phyloP scores from a whole-genome alignment of 768 basidiomycete species.

The Cystofilobasidium bisporidii region DNA sequence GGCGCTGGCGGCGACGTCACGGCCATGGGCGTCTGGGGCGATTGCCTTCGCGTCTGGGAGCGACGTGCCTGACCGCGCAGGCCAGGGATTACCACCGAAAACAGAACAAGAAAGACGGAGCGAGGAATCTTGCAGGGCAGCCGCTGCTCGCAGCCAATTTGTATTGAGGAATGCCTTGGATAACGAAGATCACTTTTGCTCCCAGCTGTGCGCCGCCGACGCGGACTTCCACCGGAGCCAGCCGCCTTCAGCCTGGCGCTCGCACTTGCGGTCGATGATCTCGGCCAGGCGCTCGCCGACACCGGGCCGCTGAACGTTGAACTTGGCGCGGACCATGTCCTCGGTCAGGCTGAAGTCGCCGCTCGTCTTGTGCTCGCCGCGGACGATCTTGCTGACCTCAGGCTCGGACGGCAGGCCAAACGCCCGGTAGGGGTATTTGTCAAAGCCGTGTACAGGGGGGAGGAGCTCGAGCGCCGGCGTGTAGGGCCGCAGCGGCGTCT shows the following conservation, averaged over 20 bases:
- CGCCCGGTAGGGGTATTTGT: conserved; percentile 41
- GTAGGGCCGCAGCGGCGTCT: conserved; percentile 1
- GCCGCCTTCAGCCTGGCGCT: neutral
- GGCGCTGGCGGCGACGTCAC: conserved; percentile 98
- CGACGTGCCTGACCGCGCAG: neutral
- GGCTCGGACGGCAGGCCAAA: conserved; percentile 62
- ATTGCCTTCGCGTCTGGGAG: conserved; percentile 24
- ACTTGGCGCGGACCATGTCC: conserved; percentile 52
- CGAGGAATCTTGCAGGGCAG: too few species aligned
- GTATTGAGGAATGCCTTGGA: too few species aligned
- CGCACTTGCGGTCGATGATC: conserved; percentile 3
- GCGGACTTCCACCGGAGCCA: conserved; percentile 8
- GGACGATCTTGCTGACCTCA: conserved; percentile 59
- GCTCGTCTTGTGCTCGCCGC: conserved; percentile 54
- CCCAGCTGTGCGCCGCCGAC: neutral
- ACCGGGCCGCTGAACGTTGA: conserved; percentile 39
- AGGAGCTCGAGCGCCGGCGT: conserved; percentile 29
- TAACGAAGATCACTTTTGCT: too few species aligned
- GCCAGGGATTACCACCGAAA: too few species aligned
- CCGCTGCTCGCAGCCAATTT: too few species aligned
- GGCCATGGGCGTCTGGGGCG: conserved; percentile 80
- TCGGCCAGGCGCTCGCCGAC: neutral
- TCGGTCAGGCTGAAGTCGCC: conserved; percentile 54
- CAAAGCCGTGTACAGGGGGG: conserved; percentile 26
- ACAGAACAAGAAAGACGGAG: too few species aligned